Evolutionary conservation across 2,329 filamentous ascomycete species (phyloP), one percentile per base, ranked within the genome.

Genomic region (Cladosporium sp.): DNA sequence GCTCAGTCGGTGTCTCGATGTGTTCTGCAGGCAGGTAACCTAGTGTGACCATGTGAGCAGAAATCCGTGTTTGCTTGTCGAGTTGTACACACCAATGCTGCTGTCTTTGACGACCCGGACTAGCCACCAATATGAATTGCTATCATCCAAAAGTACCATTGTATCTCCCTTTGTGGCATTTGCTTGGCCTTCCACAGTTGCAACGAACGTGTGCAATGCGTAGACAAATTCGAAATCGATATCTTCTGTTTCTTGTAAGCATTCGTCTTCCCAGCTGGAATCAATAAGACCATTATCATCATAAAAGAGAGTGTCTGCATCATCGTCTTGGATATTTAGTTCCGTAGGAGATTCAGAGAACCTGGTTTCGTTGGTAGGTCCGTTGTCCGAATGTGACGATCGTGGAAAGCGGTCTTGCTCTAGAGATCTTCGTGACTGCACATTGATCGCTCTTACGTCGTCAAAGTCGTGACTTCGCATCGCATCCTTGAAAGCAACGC

Each of bases 151-250:
- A 58, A 98, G 77, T 50, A 97, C 92, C 93, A 98, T 98, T 11
- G 92, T 97, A 67, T 98, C 93, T 48, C 93, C 93, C 73, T 98
- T 98, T 33, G 89, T 95, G 54, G 93, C 93, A 75, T 97, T 98
- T 57, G 93, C 93, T 72, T 98, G 93, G 28, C 93, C 93, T 72
- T 98, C 93, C 45, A 98, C 93, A 0, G 93, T 97, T 28, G 93
- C 93, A 59, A 96, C 88, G 66, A 98, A 98, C 2, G 92, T 98
- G 70, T 97, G 93, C 54, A 98, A 78, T 28, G 93, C 93, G 74
- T 98, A 98, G 56, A 98, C 93, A 73, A 97, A 97, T 70, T 97
- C 92, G 76, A 98, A 97, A 78, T 98, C 93, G 72, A 98, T 98
- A 67, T 98, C 93, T 81, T 98, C 93, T 97, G 77, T 71, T 72